Evolutionary conservation across 805 yeast species (phyloP), one percentile per base, ranked within the genome.

Genomic region (Sugiyamaella mastotermitis): DNA sequence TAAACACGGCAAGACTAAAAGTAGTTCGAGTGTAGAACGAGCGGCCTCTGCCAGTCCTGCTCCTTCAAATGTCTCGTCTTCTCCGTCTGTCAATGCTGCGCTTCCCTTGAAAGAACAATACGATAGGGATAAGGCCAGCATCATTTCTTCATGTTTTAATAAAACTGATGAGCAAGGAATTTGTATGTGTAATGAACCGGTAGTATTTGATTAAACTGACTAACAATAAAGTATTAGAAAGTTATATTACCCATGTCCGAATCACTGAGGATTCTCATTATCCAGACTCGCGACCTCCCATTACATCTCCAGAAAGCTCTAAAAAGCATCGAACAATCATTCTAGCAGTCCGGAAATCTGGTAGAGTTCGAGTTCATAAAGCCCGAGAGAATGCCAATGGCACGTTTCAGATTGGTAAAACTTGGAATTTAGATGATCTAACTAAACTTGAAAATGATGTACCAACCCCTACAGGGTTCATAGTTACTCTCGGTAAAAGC

Each of bases 381-480:
- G 95, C 94, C 2, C 78, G 94, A 51, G 86, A 76, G 56, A 81
- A 82, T 49, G 65, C 73, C 7, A 83, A 83, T 49, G 80, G 83
- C 1, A 58, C 78, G 1, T 76, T 83, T 51, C 97, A 88, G 60
- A 84, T 88, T 36, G 97, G 97, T 22, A 73, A 96, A 52, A 82
- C 94, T 2, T 88, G 97, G 97, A 78, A 76, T 45, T 63, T 90
- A 51, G 83, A 74, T 43, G 94, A 84, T 49, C 64, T 90, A 46
- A 57, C 67, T 3, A 58, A 60, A 30, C 58, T 88, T 2, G 76
- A 78, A 22, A 67, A 73, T 39, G 84, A 79, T 43, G 20, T 38
- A n/a, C 40, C 55, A 1, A 47, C 41, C 23, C 40, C 48, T 20
- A 38, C 41, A 8, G 22, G 70, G 62, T 19, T 71, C 70, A 9